These are phyloP conservation scores for Eremochloa ophiuroides DNA, from an alignment of 176 grass and related monocot species.

Conservation along the genomic window DNA sequence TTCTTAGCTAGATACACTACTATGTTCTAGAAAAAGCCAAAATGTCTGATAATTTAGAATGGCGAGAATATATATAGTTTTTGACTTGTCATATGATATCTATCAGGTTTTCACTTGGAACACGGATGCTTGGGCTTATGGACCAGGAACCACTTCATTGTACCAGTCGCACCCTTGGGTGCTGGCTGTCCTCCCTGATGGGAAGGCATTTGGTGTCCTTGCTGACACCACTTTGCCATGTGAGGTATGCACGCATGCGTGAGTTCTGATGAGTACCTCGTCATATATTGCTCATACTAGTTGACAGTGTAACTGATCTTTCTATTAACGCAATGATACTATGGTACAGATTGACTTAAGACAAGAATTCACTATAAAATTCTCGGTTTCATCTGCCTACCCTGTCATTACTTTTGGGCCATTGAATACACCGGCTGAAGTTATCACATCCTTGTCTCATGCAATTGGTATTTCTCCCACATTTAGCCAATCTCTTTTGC, in stretches of 20 bases:
- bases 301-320: background rate
- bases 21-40: no score
- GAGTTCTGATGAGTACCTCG: background rate
- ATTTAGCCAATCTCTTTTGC: background rate
- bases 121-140: conserved; percentile 78
- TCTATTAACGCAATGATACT: background rate
- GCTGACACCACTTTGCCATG: conserved; percentile 79
- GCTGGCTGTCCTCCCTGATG: conserved; percentile 71
- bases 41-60: no score
- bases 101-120: conserved; percentile 90
- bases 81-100: background rate
- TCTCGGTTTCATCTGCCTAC: conserved; percentile 47
- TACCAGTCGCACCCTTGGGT: conserved; percentile 99
- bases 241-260: conserved; percentile 38
- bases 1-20: no score
- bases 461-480: conserved; percentile 72
- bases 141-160: conserved; percentile 68
- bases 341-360: conserved; percentile 68
- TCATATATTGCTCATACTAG: background rate
- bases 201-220: conserved; percentile 71
- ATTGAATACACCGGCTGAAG: conserved; percentile 65
- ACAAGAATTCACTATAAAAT: conserved; percentile 57
- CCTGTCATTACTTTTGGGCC: conserved; percentile 84
- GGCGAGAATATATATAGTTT: background rate
- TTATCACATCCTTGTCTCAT: conserved; percentile 61